phyloP scores from a whole-genome alignment of 2,329 filamentous ascomycete genomes.

The Daldinia sp. region DNA sequence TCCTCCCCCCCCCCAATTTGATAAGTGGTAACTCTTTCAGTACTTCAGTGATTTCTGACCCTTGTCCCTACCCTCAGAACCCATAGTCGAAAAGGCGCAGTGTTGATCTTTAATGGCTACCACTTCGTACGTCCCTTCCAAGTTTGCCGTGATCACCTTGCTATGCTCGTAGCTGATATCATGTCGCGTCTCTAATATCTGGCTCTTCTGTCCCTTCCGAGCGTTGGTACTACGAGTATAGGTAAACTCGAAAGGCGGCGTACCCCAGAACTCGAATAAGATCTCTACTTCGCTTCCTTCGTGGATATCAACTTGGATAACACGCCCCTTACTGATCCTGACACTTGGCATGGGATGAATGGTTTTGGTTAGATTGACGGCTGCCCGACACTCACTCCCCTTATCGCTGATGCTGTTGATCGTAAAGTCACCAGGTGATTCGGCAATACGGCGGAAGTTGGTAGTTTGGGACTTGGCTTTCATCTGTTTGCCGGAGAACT shows the following conservation, averaged over 20 bases:
- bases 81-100: conserved; percentile 86
- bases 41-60: conserved; percentile 56
- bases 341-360: conserved; percentile 96
- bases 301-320: conserved; percentile 90
- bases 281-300: conserved; percentile 96
- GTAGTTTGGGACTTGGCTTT: conserved; percentile 84
- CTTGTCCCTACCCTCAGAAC: conserved; percentile 63
- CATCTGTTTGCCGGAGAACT: conserved; percentile 81
- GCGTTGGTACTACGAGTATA: conserved; percentile 92
- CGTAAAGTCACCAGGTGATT: conserved; percentile 87
- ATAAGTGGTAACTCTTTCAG: conserved; percentile 31
- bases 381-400: conserved; percentile 86
- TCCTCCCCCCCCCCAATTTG: conserved; percentile 1
- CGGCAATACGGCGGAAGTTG: conserved; percentile 92
- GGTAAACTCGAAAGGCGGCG: conserved; percentile 96
- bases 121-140: conserved; percentile 98
- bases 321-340: conserved; percentile 85
- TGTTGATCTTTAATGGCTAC: conserved; percentile 94
- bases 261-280: conserved; percentile 93
- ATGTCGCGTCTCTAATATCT: conserved; percentile 90
- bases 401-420: conserved; percentile 90
- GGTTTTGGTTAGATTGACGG: conserved; percentile 80
- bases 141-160: conserved; percentile 85
- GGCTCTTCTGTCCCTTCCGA: conserved; percentile 79
- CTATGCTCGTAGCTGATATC: conserved; percentile 85